Evolutionary conservation across 139 green algal genomes (phyloP).

Genomic region (Pleodorina starrii): DNA sequence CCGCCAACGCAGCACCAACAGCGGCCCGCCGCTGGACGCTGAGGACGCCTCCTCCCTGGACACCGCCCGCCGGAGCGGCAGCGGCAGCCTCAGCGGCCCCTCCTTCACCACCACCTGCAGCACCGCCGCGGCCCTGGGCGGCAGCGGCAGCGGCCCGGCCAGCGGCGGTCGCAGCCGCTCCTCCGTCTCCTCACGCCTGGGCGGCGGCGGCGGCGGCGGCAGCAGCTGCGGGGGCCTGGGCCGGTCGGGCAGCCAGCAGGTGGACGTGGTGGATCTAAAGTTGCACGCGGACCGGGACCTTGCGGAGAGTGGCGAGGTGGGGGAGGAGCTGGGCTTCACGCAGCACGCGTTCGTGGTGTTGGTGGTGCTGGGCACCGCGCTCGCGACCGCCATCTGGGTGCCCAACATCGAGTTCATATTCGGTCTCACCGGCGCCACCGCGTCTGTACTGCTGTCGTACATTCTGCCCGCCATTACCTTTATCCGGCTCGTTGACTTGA

Average conservation of each 20-base stretch:
- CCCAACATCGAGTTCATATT: constrained; percentile 93
- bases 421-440: constrained; percentile 84
- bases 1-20: neutral
- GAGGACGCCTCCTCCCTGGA: neutral
- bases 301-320: neutral
- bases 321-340: constrained; percentile 7
- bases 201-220: too few relatives aligned
- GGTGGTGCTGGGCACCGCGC: constrained; percentile 59
- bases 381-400: constrained; percentile 72
- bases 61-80: neutral
- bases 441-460: constrained; percentile 83
- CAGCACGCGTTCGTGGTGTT: constrained; percentile 60
- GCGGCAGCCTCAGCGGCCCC: too few relatives aligned
- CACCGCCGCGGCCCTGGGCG: neutral
- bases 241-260: neutral
- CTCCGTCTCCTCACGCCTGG: neutral
- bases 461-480: constrained; percentile 82
- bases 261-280: constrained; percentile 56
- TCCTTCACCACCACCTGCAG: neutral
- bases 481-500: constrained; percentile 63
- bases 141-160: neutral
- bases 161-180: neutral
- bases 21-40: neutral
- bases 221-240: too few relatives aligned
- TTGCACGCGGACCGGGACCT: constrained; percentile 5